These are phyloP conservation scores for Botryosphaeria agaves DNA, from an alignment of 2,329 filamentous ascomycete species.

Conservation along the genomic window DNA sequence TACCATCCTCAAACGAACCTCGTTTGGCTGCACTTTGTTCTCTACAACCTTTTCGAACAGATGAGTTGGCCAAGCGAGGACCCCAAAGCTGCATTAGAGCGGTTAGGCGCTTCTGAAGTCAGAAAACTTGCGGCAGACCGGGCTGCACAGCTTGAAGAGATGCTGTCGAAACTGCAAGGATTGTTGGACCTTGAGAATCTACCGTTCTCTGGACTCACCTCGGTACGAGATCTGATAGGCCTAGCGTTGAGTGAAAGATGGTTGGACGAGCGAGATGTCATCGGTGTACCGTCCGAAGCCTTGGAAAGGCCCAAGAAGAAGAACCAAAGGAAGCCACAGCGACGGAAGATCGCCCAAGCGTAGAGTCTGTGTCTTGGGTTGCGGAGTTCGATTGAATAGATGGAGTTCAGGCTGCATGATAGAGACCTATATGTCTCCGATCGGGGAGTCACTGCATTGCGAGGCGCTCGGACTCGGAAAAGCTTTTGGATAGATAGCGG, in stretches of 20 bases:
- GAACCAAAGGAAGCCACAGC: too few species aligned
- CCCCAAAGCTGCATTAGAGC: conserved; percentile 4
- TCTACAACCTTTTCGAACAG: conserved; percentile 34
- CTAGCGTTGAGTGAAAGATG: conserved; percentile 16
- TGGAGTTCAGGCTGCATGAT: too few species aligned
- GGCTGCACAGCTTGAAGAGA: conserved; percentile 18
- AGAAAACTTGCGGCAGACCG: conserved; percentile 13
- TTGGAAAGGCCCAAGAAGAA: too few species aligned
- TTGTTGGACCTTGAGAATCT: conserved; percentile 21
- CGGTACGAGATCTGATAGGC: conserved; percentile 9
- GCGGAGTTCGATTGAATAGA: too few species aligned
- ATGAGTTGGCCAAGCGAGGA: conserved; percentile 13
- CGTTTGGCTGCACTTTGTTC: conserved; percentile 44
- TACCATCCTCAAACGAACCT: conserved; percentile 45
- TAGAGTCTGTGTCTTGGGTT: too few species aligned
- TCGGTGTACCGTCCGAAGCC: too few species aligned
- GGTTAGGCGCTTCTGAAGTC: conserved; percentile 5
- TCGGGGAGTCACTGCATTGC: too few species aligned
- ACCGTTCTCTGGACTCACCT: conserved; percentile 3
- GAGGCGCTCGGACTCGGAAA: too few species aligned
- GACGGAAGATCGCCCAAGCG: too few species aligned
- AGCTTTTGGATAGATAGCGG: too few species aligned
- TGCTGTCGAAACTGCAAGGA: conserved; percentile 17
- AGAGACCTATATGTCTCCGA: too few species aligned
- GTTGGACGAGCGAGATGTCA: conserved; percentile 16